Conservation (phyloP, 73 alveolate genomes). For the Paramecium biaurelia region DNA sequence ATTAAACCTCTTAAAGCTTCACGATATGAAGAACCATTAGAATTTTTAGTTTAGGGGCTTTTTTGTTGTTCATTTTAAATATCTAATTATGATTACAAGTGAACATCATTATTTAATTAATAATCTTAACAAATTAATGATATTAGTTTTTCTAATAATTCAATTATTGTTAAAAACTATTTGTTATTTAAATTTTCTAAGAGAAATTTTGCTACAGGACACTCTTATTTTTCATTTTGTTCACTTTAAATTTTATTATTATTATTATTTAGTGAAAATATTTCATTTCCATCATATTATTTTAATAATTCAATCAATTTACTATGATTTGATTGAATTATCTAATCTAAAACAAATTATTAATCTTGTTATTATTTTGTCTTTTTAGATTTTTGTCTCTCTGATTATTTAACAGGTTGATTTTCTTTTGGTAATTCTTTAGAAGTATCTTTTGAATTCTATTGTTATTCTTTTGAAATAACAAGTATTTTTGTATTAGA, state of each 20-base stretch:
- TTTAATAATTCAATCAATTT: neutral
- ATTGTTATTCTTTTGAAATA: neutral
- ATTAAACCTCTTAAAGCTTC: neutral
- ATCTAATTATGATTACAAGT: neutral
- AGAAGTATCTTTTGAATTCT: neutral
- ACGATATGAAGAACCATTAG: neutral
- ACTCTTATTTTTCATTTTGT: neutral
- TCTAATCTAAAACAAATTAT: neutral
- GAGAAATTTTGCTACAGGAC: neutral
- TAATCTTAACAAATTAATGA: neutral
- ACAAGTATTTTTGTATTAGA: neutral
- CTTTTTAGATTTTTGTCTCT: neutral
- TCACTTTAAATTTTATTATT: neutral
- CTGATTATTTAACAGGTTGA: slow-evolving; percentile 1
- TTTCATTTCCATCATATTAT: neutral
- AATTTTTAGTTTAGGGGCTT: neutral
- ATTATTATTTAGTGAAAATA: neutral
- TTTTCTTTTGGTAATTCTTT: neutral
- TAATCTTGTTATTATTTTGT: neutral
- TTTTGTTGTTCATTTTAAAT: neutral
- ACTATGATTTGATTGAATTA: neutral
- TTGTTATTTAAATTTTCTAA: neutral
- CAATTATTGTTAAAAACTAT: neutral
- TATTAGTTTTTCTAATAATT: neutral
- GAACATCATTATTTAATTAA: neutral